Base-by-base conservation (phyloP, 108 stramenopile species). In the Stephanodiscus minutulus region DNA sequence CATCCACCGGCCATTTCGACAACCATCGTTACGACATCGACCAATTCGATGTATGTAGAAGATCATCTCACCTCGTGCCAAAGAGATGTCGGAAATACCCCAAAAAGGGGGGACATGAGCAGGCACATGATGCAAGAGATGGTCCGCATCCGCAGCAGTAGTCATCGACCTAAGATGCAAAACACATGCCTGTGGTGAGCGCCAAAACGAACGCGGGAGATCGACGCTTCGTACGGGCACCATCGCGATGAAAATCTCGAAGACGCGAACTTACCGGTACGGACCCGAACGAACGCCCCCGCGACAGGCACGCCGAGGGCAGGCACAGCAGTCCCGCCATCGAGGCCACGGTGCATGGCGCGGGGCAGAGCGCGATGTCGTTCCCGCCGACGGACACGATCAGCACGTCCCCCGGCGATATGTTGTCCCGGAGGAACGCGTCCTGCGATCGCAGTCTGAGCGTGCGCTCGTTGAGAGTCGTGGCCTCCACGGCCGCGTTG, bases 301-400 rank as follows among this genome's bases (percentile, higher is more conserved):
- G 39, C 59, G 90, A 80, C 9, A 90, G 17, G 64, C 86, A 88
- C 7, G 54, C 28, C 12, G 28, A 7, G 7, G 93, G 93, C 25
- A 94, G 48, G 37, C 79, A 75, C 15, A 90, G 47, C 36, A 96
- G 50, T 17, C 87, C 84, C 9, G 77, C 54, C 0, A 93, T 75
- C 15, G 82, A 81, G 5, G 49, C 39, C 59, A 92, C 89, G 0
- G 95, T 96, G 63, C 91, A 92, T 0, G 89, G 88, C 10, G 75
- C 52, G 9, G 95, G 95, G 48, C 69, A 53, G 29, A 94, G 53
- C 20, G 95, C 95, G 46, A 96, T 80, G 80, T 96, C 95, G 66
- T 96, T 96, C 48, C 95, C 95, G 39, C 95, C 90, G 57, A 94
- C 72, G 39, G 83, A 85, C 0, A 96, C 90, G 47, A 96, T 84